These are phyloP conservation scores for Stephanodiscus minutulus DNA, from an alignment of 108 stramenopile genomes.

Conservation along the genomic window DNA sequence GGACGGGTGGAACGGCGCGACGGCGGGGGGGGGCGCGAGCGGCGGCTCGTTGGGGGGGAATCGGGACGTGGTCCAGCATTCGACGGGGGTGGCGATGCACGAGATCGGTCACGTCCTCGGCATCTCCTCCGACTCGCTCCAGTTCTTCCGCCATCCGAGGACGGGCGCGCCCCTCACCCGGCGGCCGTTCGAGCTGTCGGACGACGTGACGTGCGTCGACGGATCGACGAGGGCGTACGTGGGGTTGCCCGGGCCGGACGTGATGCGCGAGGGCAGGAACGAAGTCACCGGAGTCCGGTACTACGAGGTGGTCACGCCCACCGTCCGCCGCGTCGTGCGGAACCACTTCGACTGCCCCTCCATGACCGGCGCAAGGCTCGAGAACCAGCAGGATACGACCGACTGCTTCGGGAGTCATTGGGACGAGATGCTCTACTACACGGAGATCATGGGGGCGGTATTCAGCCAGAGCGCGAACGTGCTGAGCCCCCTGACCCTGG, in stretches of 20 bases:
- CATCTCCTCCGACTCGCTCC: conserved; percentile 46
- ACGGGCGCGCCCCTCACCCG: conserved; percentile 53
- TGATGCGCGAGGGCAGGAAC: conserved; percentile 31
- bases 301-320: conserved; percentile 53
- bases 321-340: conserved; percentile 48
- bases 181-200: conserved; percentile 46
- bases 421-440: conserved; percentile 48
- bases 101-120: conserved; percentile 60
- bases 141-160: conserved; percentile 51
- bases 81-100: conserved; percentile 48
- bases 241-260: conserved; percentile 33
- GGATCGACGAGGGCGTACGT: conserved; percentile 34
- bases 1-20: conserved; percentile 33
- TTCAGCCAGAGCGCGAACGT: conserved; percentile 60
- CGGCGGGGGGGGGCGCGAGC: neutral
- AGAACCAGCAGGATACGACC: conserved; percentile 48
- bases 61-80: conserved; percentile 33
- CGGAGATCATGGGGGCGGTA: conserved; percentile 60
- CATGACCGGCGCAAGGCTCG: conserved; percentile 50
- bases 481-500: conserved; percentile 52
- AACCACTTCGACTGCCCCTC: conserved; percentile 59
- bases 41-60: conserved; percentile 12
- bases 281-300: conserved; percentile 44
- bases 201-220: conserved; percentile 39
- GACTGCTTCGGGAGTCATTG: conserved; percentile 62